Evolutionary conservation across 352 stramenopile genomes (phyloP), one percentile per base, ranked within the genome.

Genomic region (Phytopythium mirpurense): DNA sequence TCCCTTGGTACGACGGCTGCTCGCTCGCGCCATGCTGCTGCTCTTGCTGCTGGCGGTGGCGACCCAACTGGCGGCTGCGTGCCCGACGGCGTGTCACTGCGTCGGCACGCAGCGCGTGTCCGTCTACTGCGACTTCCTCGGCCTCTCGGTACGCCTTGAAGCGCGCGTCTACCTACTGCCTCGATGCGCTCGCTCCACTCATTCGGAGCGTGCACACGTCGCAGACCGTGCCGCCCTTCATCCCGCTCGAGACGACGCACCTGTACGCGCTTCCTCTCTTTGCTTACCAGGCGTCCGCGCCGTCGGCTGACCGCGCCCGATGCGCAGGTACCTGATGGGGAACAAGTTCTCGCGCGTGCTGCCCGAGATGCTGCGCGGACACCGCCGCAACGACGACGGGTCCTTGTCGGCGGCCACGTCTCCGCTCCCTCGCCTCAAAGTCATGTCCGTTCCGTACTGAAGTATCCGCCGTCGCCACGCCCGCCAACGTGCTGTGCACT

Each of bases 111-210:
- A 67, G 24, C 74, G 78, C 24, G 68, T 90, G 19, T 79, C 76
- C 16, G 82, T 93, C 11, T 84, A 89, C 59, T 90, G 83, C 52
- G 79, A 93, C 56, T 90, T 86, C 41, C 76, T 74, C 24, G 74
- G 59, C 1, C 74, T 93, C 36, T 48, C 72, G 60, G 82, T 89
- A 31, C 56, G 21, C 44, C 5, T n/a, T n/a, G n/a, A n/a, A n/a
- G n/a, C n/a, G n/a, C n/a, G n/a, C n/a, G n/a, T n/a, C n/a, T n/a
- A n/a, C n/a, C n/a, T n/a, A n/a, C n/a, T n/a, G n/a, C n/a, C n/a
- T n/a, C n/a, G n/a, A n/a, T n/a, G n/a, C n/a, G n/a, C n/a, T n/a
- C n/a, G n/a, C n/a, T n/a, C n/a, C n/a, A n/a, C n/a, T n/a, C n/a
- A n/a, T n/a, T n/a, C n/a, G n/a, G n/a, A n/a, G n/a, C n/a, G n/a